Evolutionary conservation across 805 yeast genomes (phyloP).

Genomic region (Cephaloascus fragrans): DNA sequence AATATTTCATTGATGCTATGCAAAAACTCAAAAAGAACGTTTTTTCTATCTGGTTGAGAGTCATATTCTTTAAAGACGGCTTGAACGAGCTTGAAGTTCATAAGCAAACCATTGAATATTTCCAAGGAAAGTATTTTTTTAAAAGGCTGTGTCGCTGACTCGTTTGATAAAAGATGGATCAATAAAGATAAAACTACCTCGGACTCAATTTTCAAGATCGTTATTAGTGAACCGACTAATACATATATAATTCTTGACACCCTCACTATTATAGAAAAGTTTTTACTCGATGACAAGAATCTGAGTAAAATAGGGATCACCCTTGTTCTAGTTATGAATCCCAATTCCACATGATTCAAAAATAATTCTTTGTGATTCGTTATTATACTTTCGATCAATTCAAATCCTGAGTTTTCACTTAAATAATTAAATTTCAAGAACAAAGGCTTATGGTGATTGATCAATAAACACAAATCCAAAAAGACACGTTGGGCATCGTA

Average conservation of each 20-base stretch:
- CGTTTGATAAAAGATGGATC: conserved; percentile 59
- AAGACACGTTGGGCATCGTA: conserved; percentile 66
- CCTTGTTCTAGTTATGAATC: conserved; percentile 52
- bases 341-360: conserved; percentile 50
- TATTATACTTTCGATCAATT: conserved; percentile 71
- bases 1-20: conserved; percentile 22
- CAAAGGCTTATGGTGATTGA: conserved; percentile 46
- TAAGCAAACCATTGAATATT: conserved; percentile 49
- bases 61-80: conserved; percentile 58
- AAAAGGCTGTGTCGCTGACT: conserved; percentile 55
- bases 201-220: conserved; percentile 59
- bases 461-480: conserved; percentile 59
- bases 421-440: conserved; percentile 44
- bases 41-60: conserved; percentile 40
- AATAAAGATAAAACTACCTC: conserved; percentile 73
- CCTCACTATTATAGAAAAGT: conserved; percentile 65
- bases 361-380: conserved; percentile 53
- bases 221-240: conserved; percentile 46
- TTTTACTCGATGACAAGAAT: conserved; percentile 44
- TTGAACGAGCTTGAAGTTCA: conserved; percentile 43
- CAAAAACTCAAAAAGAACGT: conserved; percentile 49
- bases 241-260: conserved; percentile 63
- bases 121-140: conserved; percentile 68
- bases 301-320: conserved; percentile 72
- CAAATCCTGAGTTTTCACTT: conserved; percentile 65